Evolutionary conservation across 2,329 filamentous ascomycete genomes (phyloP).

Genomic region (Paracoccidioides brasiliensis): DNA sequence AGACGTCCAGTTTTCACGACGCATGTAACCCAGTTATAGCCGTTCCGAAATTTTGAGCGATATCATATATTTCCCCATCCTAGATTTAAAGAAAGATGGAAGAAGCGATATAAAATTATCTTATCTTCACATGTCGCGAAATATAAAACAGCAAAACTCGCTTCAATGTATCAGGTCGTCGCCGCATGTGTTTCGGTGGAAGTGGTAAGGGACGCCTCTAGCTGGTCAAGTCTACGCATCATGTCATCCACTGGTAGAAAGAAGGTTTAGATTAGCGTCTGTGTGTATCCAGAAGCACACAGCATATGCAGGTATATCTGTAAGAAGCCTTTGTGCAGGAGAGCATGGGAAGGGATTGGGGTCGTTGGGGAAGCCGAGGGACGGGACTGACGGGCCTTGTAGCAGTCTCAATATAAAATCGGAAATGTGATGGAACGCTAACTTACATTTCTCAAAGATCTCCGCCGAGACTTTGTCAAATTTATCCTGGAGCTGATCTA

Average conservation of each 20-base stretch:
- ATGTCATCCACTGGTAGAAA: constrained; percentile 71
- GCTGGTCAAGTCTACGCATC: constrained; percentile 69
- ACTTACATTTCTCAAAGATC: constrained; percentile 74
- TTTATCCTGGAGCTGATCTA: constrained; percentile 73
- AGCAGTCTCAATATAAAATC: background rate
- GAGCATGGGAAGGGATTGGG: background rate
- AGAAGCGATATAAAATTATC: background rate
- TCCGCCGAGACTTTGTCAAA: constrained; percentile 76
- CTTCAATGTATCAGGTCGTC: constrained; percentile 13
- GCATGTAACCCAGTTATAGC: background rate
- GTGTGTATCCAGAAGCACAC: background rate
- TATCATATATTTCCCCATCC: background rate
- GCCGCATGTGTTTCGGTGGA: constrained; percentile 34
- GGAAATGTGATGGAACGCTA: background rate
- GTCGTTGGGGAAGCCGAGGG: background rate
- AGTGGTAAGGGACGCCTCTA: constrained; percentile 59
- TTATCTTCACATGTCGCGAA: background rate
- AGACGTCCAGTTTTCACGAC: too few relatives aligned
- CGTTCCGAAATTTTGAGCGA: background rate
- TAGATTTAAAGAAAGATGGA: background rate
- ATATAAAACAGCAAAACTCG: constrained; percentile 7
- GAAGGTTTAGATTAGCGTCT: background rate
- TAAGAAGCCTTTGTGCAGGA: too few relatives aligned
- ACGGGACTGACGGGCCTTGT: background rate
- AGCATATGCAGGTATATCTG: background rate